These are phyloP conservation scores for Leptosphaerulina australis DNA, from an alignment of 2,329 filamentous ascomycete species.

Conservation along the genomic window DNA sequence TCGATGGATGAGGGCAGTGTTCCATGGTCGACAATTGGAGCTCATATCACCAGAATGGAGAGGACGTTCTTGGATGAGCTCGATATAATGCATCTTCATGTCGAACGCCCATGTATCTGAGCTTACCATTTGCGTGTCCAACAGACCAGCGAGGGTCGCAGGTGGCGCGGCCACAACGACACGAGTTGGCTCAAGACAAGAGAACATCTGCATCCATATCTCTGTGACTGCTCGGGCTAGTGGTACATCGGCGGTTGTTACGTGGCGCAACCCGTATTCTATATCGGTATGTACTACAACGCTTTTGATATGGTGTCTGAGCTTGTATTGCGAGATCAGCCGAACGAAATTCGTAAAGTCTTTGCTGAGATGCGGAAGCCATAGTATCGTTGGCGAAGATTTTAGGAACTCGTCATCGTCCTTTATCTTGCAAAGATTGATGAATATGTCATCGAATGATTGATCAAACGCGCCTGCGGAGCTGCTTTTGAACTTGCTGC, in stretches of 20 bases:
- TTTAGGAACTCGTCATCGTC: constrained; percentile 40
- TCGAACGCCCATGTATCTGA: constrained; percentile 69
- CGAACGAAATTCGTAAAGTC: constrained; percentile 27
- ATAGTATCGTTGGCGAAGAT: constrained; percentile 30
- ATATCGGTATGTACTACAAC: constrained; percentile 55
- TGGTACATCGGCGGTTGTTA: constrained; percentile 36
- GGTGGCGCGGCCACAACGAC: constrained; percentile 61
- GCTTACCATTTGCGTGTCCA: constrained; percentile 63
- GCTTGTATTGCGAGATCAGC: constrained; percentile 28
- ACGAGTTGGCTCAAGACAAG: constrained; percentile 36
- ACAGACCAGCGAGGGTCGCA: constrained; percentile 64
- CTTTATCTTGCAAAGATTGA: constrained; percentile 42
- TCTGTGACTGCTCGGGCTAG: constrained; percentile 59
- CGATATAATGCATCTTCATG: constrained; percentile 66
- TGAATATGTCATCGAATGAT: constrained; percentile 40
- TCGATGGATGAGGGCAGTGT: constrained; percentile 58
- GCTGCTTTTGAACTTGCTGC: constrained; percentile 44
- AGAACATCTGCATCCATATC: constrained; percentile 42
- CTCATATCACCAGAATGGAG: constrained; percentile 12
- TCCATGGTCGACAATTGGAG: constrained; percentile 25
- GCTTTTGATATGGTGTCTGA: constrained; percentile 52
- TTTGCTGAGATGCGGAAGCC: constrained; percentile 42
- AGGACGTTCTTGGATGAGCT: constrained; percentile 43
- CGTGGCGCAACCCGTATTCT: constrained; percentile 44
- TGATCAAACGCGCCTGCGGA: constrained; percentile 36